Evolutionary conservation across 129 eudicot genomes (phyloP).

Genomic region (Pulicaria dysenterica): DNA sequence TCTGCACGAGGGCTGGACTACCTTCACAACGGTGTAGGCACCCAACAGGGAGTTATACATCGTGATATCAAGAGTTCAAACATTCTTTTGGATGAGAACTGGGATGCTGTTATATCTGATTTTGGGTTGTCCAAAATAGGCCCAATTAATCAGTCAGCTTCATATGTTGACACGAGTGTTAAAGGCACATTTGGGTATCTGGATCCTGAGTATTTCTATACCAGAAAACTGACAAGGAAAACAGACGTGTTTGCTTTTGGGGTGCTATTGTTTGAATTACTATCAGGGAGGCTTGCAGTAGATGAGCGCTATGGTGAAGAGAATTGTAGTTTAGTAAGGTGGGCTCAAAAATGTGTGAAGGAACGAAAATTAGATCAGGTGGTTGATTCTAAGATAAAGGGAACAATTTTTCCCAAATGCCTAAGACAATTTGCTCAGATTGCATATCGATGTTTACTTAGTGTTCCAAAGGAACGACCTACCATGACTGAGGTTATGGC

Average conservation of each 20-base stretch:
- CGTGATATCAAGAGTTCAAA: constrained; percentile 22
- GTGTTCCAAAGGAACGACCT: constrained; percentile 24
- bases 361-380: constrained; percentile 21
- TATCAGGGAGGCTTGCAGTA: constrained; percentile 32
- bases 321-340: constrained; percentile 27
- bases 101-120: constrained; percentile 19
- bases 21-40: neutral
- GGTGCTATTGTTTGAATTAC: constrained; percentile 29
- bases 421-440: constrained; percentile 20
- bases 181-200: constrained; percentile 38
- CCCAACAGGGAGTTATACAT: constrained; percentile 12
- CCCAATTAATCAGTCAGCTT: neutral
- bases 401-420: constrained; percentile 18
- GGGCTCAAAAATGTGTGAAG: constrained; percentile 27
- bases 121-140: constrained; percentile 21
- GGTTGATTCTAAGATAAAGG: constrained; percentile 19
- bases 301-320: constrained; percentile 1
- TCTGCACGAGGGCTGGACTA: constrained; percentile 18
- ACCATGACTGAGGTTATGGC: constrained; percentile 31
- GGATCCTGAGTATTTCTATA: constrained; percentile 25
- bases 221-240: constrained; percentile 22
- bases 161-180: neutral
- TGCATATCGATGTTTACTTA: constrained; percentile 26
- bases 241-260: constrained; percentile 31
- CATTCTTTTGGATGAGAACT: constrained; percentile 26